A percentile compares a stretch with the other conserved stretches of the same genome.
Evolutionary conservation across 768 basidiomycete species (phyloP).

Genomic region (Auriscalpium vulgare): DNA sequence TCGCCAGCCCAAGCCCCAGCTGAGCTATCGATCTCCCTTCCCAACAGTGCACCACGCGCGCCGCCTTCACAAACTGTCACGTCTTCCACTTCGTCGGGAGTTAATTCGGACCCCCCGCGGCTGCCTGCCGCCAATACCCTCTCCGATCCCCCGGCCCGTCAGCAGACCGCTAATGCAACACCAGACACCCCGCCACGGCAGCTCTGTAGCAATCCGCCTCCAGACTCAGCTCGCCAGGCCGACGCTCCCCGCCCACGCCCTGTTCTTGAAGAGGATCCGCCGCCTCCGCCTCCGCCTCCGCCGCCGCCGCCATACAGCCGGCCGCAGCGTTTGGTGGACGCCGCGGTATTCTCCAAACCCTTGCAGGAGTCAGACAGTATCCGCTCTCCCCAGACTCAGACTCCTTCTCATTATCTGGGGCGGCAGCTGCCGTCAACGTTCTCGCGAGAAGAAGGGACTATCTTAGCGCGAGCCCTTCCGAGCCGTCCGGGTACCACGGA

Average conservation of each 20-base stretch:
- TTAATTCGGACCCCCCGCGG: not conserved
- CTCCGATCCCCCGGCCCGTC: not conserved
- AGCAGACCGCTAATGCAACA: not conserved
- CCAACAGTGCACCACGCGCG: too few relatives aligned
- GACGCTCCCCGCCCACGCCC: conserved; percentile 11
- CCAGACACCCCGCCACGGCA: not conserved
- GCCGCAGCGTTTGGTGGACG: conserved; percentile 9
- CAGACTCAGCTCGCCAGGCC: not conserved
- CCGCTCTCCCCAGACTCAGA: conserved; percentile 33
- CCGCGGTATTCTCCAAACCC: conserved; percentile 16
- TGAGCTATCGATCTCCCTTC: too few relatives aligned
- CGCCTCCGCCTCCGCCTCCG: not conserved
- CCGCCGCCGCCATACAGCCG: conserved; percentile 1
- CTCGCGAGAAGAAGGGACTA: conserved; percentile 8
- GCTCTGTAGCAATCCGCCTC: not conserved
- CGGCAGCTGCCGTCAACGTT: conserved; percentile 11
- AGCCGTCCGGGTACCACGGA: conserved; percentile 6
- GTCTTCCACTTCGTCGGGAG: not conserved
- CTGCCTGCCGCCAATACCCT: not conserved
- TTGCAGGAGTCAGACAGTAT: conserved; percentile 28
- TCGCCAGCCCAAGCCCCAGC: not conserved
- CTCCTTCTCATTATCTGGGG: conserved; percentile 13
- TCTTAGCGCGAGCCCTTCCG: conserved; percentile 3
- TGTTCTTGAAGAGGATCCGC: conserved; percentile 10
- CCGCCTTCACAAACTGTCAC: too few relatives aligned